phyloP scores from a whole-genome alignment of 257 asterid species.

The Ballota nigra region DNA sequence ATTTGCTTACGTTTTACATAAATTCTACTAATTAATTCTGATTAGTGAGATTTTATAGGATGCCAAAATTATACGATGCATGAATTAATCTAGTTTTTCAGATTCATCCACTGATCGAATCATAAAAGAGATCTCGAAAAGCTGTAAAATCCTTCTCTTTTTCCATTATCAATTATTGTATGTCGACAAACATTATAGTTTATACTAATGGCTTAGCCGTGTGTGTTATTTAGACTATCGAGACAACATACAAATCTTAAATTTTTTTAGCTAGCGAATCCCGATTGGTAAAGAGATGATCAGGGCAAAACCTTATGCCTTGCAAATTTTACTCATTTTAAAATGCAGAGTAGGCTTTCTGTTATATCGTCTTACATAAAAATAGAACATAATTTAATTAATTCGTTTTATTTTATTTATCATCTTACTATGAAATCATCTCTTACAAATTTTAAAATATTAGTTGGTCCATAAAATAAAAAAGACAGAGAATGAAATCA shows the following conservation, averaged over 20 bases:
- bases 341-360: too few species aligned
- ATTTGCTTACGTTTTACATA: conserved; percentile 1
- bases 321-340: too few species aligned
- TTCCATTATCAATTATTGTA: background rate
- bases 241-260: background rate
- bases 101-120: conserved; percentile 25
- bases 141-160: conserved; percentile 23
- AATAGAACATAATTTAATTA: too few species aligned
- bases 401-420: too few species aligned
- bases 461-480: too few species aligned
- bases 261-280: conserved; percentile 15
- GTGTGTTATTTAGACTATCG: background rate
- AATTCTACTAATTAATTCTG: conserved; percentile 9
- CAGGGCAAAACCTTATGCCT: background rate
- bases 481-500: too few species aligned
- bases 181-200: background rate
- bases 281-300: background rate
- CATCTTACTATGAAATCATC: too few species aligned
- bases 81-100: conserved; percentile 29
- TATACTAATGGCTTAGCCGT: conserved; percentile 1
- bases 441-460: too few species aligned
- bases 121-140: conserved; percentile 16
- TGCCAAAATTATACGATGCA: conserved; percentile 33
- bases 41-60: conserved; percentile 23
- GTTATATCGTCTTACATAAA: too few species aligned